Conservation (phyloP, 163 green algal genomes). For the Scenedesmus sp. region DNA sequence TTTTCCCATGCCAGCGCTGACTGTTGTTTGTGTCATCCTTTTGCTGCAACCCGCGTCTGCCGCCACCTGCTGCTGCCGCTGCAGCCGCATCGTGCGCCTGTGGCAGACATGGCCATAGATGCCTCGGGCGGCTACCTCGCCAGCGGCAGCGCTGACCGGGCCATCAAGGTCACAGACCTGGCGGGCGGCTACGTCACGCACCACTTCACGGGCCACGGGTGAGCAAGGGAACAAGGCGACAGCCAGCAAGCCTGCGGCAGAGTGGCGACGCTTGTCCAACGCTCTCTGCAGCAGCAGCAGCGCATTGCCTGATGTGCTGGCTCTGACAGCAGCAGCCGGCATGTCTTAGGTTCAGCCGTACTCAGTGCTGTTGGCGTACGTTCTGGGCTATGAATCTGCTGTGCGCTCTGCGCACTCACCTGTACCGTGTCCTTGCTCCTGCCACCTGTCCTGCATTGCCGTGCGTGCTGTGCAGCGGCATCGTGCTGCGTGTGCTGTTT, state of each 20-base stretch:
- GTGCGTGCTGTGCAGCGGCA: constrained; percentile 67
- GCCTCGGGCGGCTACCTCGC: constrained; percentile 83
- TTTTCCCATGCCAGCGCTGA: no score
- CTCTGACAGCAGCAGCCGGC: background rate
- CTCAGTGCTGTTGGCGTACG: no score
- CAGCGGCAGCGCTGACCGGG: constrained; percentile 82
- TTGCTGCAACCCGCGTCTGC: background rate
- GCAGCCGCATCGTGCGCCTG: constrained; percentile 69
- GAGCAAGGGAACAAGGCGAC: background rate
- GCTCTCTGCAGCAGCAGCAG: no score
- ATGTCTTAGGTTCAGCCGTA: background rate
- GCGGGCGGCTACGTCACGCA: constrained; percentile 92
- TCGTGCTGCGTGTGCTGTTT: constrained; percentile 89
- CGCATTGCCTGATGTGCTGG: background rate
- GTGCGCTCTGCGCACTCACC: no score
- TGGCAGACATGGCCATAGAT: constrained; percentile 87
- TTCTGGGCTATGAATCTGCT: no score
- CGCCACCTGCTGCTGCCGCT: constrained; percentile 5
- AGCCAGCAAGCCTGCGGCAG: background rate
- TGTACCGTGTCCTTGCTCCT: background rate
- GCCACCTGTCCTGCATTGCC: background rate
- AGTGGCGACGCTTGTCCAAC: no score
- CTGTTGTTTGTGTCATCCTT: no score
- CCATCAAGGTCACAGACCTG: constrained; percentile 90
- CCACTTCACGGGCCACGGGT: constrained; percentile 89